Base-by-base conservation (phyloP, 257 asterid genomes). In the Cordia subcordata region DNA sequence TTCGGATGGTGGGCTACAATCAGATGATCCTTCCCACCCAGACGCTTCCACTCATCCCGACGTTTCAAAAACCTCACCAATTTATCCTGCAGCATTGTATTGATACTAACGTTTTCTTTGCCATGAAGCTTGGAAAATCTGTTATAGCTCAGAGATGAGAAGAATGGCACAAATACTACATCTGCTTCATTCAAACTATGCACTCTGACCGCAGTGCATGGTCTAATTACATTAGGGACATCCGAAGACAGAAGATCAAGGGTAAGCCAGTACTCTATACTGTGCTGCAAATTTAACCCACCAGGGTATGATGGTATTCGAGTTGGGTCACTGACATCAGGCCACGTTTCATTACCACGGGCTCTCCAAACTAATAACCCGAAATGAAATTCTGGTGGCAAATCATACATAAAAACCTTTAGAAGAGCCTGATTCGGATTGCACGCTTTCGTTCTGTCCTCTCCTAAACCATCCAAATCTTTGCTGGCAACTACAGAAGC, bases 1-100 rank as follows among this genome's bases (percentile, higher is more conserved):
- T 84, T 89, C 1, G 97, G 94, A 68, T 86, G 95, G 67, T 86
- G 94, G 5, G 92, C 94, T 4, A 86, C 63, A 17, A 86, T 75
- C 55, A 89, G 47, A 66, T 89, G 97, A 81, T 89, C 87, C 67
- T 71, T 84, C 52, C 94, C 97, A 3, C 76, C 80, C 19, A 35
- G 55, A 22, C 70, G 68, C 51, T 58, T 82, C 95, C 94, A 86
- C 69, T 89, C 95, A 10, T 71, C 81, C 61, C 72, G 65, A 10
- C 77, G 62, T 23, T 45, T 62, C 80, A 89, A 72, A 51, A 81
- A 82, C 53, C 71, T 68, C 32, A 86, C 83, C 81, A 86, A 63
- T 55, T 73, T 73, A 50, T 77, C 85, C 64, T 89, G 97, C 69
- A 89, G 67, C 57, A 67, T 6, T 45, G 75, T 56, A 66, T 89